Conservation (phyloP, 2,329 filamentous ascomycete species). For the Aspergillus brunneoviolaceus region DNA sequence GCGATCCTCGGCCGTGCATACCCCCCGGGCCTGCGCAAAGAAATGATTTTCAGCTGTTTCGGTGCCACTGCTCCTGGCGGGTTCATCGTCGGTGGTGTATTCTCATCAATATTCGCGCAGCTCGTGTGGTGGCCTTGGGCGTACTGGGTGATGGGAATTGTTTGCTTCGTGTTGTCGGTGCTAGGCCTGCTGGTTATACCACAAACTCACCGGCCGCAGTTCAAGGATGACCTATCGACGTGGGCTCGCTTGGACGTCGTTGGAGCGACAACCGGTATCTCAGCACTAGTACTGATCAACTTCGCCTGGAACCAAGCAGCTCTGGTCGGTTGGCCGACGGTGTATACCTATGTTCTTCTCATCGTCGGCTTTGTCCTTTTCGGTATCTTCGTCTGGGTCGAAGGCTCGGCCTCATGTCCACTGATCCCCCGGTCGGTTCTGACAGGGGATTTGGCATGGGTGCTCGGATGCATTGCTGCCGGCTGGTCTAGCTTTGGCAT, state of each 20-base stretch:
- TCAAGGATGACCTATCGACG: conserved; percentile 14
- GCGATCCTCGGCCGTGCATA: conserved; percentile 62
- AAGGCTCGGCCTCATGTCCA: conserved; percentile 50
- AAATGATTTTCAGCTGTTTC: conserved; percentile 59
- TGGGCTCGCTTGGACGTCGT: conserved; percentile 38
- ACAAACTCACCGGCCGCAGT: conserved; percentile 11
- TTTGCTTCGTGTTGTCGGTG: conserved; percentile 37
- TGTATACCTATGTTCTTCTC: conserved; percentile 56
- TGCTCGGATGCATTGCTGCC: conserved; percentile 54
- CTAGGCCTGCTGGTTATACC: conserved; percentile 36
- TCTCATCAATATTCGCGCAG: conserved; percentile 41
- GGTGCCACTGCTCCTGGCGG: conserved; percentile 51
- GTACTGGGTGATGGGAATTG: conserved; percentile 45
- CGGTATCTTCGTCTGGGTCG: conserved; percentile 54
- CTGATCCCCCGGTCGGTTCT: conserved; percentile 56
- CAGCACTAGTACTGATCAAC: conserved; percentile 62
- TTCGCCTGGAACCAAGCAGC: conserved; percentile 67
- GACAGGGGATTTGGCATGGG: conserved; percentile 53
- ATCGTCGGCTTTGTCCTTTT: conserved; percentile 58
- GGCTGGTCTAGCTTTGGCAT: conserved; percentile 58
- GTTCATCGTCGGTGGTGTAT: conserved; percentile 43
- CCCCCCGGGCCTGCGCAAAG: conserved; percentile 56
- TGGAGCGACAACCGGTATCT: conserved; percentile 51
- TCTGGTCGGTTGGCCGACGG: conserved; percentile 56
- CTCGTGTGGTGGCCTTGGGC: conserved; percentile 54